Evolutionary conservation across 1,139 yeast species (phyloP), one percentile per base, ranked within the genome.

Genomic region (Diutina catenulata): DNA sequence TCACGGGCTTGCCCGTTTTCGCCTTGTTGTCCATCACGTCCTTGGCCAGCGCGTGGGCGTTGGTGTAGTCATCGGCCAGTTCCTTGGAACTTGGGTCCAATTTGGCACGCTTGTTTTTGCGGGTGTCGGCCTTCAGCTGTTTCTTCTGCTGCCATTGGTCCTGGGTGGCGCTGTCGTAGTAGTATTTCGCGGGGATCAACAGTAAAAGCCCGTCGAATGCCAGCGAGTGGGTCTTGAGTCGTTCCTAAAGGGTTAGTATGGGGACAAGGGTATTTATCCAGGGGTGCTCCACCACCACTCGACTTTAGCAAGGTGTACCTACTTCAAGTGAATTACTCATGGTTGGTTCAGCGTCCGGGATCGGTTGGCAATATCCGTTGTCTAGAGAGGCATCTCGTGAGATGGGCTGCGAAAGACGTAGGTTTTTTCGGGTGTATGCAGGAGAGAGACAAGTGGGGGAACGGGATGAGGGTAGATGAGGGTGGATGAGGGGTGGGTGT

Each of bases 121-220:
- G 73, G 18, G 69, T 58, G 51, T 84, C 91, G 38, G 68, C 74
- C 51, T 81, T 83, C 29, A 76, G 58, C 57, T 80, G 75, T 64
- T 83, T 82, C 62, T 79, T 82, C 49, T 80, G 80, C 48, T 78
- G 79, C 96, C 97, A 88, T 59, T 88, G 97, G 41, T 80, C 80
- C 51, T 80, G 78, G 3, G 80, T 68, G 33, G 81, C 84, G 46
- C 75, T 82, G 52, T 76, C 83, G 53, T 84, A 86, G 55, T 88
- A 88, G 52, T 81, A 86, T 53, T 87, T 86, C 8, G 96, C 94
- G 7, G 98, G 97, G 42, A 91, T 87, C 54, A 91, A 65, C 18
- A 96, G 84, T 44, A 91, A 64, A 41, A 91, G 65, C 32, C 96
- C 95, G 54, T 84, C 88, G 56, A 91, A 88, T 6, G 96, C 93